These are phyloP conservation scores for Eremochloa ophiuroides DNA, from an alignment of 176 grass and related monocot genomes.

Conservation along the genomic window DNA sequence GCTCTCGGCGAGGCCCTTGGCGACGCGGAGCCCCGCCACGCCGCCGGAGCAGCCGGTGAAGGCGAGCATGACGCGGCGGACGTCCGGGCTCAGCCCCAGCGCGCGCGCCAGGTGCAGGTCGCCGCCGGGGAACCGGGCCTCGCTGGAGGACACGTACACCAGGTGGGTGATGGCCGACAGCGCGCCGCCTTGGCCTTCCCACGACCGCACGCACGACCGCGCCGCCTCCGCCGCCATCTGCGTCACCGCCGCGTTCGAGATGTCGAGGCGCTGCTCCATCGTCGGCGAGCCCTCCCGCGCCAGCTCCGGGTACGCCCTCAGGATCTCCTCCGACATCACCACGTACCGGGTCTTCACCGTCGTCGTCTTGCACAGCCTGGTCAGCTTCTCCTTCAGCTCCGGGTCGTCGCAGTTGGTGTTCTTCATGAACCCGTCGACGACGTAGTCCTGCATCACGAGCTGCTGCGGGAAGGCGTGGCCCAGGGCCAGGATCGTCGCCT, in stretches of 20 bases:
- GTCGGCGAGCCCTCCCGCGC: conserved; percentile 48
- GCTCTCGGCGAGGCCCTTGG: conserved; percentile 75
- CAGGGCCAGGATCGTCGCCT: conserved; percentile 70
- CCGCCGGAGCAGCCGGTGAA: conserved; percentile 76
- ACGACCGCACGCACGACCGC: conserved; percentile 20
- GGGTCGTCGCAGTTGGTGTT: conserved; percentile 72
- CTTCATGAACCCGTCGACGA: conserved; percentile 78
- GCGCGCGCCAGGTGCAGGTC: conserved; percentile 73
- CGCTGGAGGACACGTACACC: conserved; percentile 75
- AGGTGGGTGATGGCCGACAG: conserved; percentile 61
- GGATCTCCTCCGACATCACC: conserved; percentile 83
- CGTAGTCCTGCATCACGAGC: conserved; percentile 67
- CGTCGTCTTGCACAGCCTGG: conserved; percentile 66
- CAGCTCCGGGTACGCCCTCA: conserved; percentile 62
- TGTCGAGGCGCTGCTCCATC: conserved; percentile 67
- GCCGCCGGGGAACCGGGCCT: conserved; percentile 63
- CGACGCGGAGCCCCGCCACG: conserved; percentile 71
- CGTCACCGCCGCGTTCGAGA: conserved; percentile 73
- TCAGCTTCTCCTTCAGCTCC: conserved; percentile 69
- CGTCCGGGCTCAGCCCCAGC: conserved; percentile 56
- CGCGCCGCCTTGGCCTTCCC: conserved; percentile 54
- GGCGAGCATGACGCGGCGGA: conserved; percentile 76
- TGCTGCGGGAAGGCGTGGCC: conserved; percentile 78
- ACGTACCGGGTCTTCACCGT: conserved; percentile 78
- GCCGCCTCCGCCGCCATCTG: conserved; percentile 67